Conservation (phyloP, 352 stramenopile species). For the Discostella stelligera region DNA sequence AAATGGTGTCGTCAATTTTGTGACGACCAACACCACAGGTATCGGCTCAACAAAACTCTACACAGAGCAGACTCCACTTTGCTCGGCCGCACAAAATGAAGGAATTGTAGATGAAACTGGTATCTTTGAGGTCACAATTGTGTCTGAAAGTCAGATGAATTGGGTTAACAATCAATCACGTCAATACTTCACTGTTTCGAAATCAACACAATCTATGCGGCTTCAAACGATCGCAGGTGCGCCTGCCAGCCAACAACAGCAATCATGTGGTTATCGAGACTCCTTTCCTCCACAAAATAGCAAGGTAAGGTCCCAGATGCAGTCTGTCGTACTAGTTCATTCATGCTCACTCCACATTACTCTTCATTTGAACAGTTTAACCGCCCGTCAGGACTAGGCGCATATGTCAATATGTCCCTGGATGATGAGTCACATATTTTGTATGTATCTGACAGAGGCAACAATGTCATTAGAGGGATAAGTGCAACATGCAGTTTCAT, state of each 20-base stretch:
- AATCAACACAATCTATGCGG: conserved; percentile 63
- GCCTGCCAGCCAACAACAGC: conserved; percentile 84
- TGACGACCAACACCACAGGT: conserved; percentile 2
- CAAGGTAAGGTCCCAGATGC: conserved; percentile 51
- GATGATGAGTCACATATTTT: conserved; percentile 74
- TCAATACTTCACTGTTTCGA: conserved; percentile 42
- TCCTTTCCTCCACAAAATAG: conserved; percentile 85
- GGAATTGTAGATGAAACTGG: conserved; percentile 77
- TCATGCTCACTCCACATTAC: background rate
- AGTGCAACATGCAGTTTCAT: conserved; percentile 89
- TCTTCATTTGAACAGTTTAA: conserved; percentile 46
- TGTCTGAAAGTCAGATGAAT: conserved; percentile 31
- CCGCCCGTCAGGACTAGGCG: conserved; percentile 75
- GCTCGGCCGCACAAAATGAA: conserved; percentile 88
- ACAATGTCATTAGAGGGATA: conserved; percentile 90
- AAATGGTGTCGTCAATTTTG: conserved; percentile 1
- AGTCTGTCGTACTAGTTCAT: background rate
- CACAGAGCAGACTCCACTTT: conserved; percentile 89
- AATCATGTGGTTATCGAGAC: conserved; percentile 87
- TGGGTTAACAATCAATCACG: conserved; percentile 2
- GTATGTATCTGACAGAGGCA: conserved; percentile 90
- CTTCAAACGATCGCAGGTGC: conserved; percentile 90
- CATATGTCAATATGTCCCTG: conserved; percentile 79
- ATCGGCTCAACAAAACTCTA: conserved; percentile 73
- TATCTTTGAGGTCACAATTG: conserved; percentile 82